Conservation (phyloP, 2,329 filamentous ascomycete species). For the Fusarium sp. region DNA sequence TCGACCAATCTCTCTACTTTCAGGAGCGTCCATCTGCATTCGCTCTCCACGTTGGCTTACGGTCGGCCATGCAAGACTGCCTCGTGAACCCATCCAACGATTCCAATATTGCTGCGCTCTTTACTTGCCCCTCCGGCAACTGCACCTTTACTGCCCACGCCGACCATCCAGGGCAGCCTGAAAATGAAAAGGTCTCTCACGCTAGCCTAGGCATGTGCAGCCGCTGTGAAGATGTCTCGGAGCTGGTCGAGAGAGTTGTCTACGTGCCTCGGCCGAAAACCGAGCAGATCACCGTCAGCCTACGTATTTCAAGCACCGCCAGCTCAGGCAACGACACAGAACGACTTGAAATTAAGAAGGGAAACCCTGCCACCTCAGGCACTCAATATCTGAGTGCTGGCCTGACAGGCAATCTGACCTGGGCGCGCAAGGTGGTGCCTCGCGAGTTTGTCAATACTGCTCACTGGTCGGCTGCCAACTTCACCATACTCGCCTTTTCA, state of each 20-base stretch:
- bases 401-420: not conserved
- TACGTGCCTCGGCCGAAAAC: not conserved
- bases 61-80: constrained; percentile 4
- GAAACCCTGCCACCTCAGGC: not conserved
- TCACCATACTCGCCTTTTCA: constrained; percentile 4
- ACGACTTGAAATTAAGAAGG: not conserved
- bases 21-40: not conserved
- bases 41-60: not conserved
- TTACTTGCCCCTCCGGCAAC: not conserved
- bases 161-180: not conserved
- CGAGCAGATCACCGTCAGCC: not conserved
- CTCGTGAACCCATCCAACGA: constrained; percentile 7
- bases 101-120: not conserved
- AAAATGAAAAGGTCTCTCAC: not conserved
- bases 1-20: not conserved
- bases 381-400: not conserved
- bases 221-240: not conserved
- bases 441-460: not conserved
- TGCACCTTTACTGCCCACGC: not conserved
- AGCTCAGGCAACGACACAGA: not conserved
- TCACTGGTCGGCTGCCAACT: not conserved
- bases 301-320: not conserved
- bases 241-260: not conserved
- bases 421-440: not conserved
- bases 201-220: constrained; percentile 10